phyloP scores from a whole-genome alignment of 192 early-diverging fungal genomes.

The Coemansia sp. region DNA sequence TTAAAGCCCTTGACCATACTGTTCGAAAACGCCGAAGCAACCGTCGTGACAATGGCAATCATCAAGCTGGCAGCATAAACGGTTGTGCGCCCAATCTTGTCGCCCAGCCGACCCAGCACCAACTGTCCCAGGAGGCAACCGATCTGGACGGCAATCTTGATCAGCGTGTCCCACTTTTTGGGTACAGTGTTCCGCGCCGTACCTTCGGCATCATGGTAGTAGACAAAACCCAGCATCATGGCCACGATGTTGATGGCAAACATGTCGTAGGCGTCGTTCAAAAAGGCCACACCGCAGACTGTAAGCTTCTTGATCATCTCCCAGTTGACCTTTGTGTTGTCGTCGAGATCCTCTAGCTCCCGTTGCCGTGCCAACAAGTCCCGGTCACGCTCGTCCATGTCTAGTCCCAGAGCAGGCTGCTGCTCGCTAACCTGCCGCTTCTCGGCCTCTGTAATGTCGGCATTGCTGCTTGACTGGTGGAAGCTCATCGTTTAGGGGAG shows the following conservation, averaged over 20 bases:
- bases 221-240: conserved; percentile 77
- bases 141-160: conserved; percentile 83
- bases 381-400: conserved; percentile 34
- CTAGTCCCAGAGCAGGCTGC: neutral
- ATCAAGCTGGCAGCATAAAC: conserved; percentile 86
- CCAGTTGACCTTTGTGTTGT: conserved; percentile 58
- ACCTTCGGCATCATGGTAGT: conserved; percentile 47
- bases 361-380: conserved; percentile 34
- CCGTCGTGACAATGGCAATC: conserved; percentile 82
- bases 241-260: conserved; percentile 88
- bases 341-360: conserved; percentile 50
- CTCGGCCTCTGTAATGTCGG: conserved; percentile 36
- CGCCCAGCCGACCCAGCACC: conserved; percentile 79
- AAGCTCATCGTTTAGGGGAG: conserved; percentile 25
- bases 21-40: conserved; percentile 72
- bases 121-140: conserved; percentile 94
- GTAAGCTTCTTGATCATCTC: conserved; percentile 70
- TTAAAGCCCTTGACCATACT: conserved; percentile 61
- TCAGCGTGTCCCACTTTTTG: conserved; percentile 64
- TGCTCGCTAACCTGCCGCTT: conserved; percentile 1
- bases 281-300: conserved; percentile 76
- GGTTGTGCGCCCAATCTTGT: conserved; percentile 81
- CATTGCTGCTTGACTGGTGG: conserved; percentile 17
- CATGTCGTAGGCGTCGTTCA: conserved; percentile 94
- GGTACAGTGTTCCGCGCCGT: conserved; percentile 53